Percentiles rank a stretch among this genome's conserved stretches.
These are phyloP conservation scores for Candida palmyrensis DNA, from an alignment of 805 yeast genomes.

Conservation along the genomic window DNA sequence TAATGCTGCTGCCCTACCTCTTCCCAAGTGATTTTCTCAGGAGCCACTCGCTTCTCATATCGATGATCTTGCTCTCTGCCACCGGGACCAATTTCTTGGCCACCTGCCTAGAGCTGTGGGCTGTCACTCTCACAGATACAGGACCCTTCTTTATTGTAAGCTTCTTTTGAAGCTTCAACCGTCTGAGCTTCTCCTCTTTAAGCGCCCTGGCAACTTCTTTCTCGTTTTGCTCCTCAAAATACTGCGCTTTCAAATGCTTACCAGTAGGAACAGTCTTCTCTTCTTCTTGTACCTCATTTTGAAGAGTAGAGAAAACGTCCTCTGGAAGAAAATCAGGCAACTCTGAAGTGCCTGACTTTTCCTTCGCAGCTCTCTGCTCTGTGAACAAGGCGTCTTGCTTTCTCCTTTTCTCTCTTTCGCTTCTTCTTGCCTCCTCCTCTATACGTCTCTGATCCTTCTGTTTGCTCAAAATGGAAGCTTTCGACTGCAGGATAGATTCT, in stretches of 20 bases:
- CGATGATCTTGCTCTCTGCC: conserved; percentile 27
- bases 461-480: conserved; percentile 19
- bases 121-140: conserved; percentile 32
- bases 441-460: conserved; percentile 17
- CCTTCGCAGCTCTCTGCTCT: conserved; percentile 31
- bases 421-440: conserved; percentile 19
- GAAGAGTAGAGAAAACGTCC: conserved; percentile 25
- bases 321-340: conserved; percentile 41
- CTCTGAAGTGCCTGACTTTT: conserved; percentile 10
- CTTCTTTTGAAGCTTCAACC: conserved; percentile 16
- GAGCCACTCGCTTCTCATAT: conserved; percentile 34
- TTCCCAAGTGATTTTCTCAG: conserved; percentile 33
- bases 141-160: conserved; percentile 33
- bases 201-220: conserved; percentile 23
- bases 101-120: conserved; percentile 9
- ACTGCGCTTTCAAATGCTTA: conserved; percentile 29
- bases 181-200: conserved; percentile 30
- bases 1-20: conserved; percentile 13
- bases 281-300: conserved; percentile 2
- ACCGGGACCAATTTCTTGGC: conserved; percentile 27
- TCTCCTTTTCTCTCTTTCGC: conserved; percentile 32
- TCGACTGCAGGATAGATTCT: conserved; percentile 29
- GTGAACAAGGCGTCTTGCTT: conserved; percentile 25
- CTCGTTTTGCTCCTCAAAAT: conserved; percentile 23
- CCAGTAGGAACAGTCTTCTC: conserved; percentile 6